These are phyloP conservation scores for Plasmodium cynomolgi DNA, from an alignment of 169 alveolate genomes.

Conservation along the genomic window DNA sequence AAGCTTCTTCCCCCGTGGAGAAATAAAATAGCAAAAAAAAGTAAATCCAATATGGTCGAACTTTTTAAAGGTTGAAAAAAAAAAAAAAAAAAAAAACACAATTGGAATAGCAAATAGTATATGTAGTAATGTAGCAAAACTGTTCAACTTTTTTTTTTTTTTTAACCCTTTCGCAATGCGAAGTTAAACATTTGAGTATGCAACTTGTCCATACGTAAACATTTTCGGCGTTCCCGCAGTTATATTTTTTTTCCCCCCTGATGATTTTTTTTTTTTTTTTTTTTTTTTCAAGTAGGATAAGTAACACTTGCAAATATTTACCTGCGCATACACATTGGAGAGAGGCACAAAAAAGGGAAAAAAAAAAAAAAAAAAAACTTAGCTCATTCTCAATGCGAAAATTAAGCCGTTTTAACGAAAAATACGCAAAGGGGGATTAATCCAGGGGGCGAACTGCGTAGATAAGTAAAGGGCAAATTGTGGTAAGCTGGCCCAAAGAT, in stretches of 20 bases:
- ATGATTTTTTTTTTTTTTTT: constrained; percentile 6
- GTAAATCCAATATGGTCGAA: not conserved
- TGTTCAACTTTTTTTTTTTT: not conserved
- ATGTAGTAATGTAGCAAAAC: not conserved
- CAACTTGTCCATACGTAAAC: constrained; percentile 2
- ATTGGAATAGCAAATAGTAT: not conserved
- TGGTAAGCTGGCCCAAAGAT: not conserved
- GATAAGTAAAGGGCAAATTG: not conserved
- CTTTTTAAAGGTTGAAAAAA: not conserved
- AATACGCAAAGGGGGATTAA: not conserved
- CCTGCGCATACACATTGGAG: not conserved
- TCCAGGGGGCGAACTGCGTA: not conserved
- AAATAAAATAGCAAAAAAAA: not conserved
- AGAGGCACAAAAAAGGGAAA: not conserved
- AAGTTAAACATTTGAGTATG: not conserved
- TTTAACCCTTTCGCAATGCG: not conserved
- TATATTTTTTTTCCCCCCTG: not conserved
- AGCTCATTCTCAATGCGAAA: not conserved
- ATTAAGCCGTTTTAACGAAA: not conserved
- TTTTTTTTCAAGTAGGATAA: not conserved
- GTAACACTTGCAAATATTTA: not conserved
- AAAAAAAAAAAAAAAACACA: not conserved
- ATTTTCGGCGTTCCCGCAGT: not conserved
- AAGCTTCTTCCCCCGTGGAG: not conserved
- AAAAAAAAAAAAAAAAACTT: constrained; percentile 9